Evolutionary conservation across 2,329 filamentous ascomycete genomes (phyloP).

Genomic region (Ophiostoma angusticollis): DNA sequence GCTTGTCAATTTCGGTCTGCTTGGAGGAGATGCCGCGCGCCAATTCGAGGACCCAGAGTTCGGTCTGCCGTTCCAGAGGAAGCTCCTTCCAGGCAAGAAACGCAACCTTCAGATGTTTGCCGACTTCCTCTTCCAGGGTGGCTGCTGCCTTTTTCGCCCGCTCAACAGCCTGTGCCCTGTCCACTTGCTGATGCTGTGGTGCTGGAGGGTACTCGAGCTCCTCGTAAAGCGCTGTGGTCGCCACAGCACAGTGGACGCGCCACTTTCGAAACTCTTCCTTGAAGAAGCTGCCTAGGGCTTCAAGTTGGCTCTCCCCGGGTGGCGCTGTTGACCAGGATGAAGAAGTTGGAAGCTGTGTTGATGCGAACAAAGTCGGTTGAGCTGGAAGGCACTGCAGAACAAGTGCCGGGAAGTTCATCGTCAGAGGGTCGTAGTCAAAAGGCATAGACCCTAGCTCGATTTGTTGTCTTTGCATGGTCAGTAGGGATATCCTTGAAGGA

Average conservation of each 20-base stretch:
- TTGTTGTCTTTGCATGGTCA: conserved; percentile 19
- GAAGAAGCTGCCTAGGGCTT: conserved; percentile 56
- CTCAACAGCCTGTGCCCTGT: conserved; percentile 32
- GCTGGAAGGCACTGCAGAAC: conserved; percentile 69
- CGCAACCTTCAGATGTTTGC: conserved; percentile 63
- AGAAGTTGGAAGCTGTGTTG: conserved; percentile 62
- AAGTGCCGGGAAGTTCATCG: conserved; percentile 75
- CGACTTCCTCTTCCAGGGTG: conserved; percentile 54
- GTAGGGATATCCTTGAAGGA: neutral
- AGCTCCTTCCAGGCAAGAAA: conserved; percentile 66
- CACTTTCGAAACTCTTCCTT: conserved; percentile 54
- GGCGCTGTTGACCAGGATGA: conserved; percentile 72
- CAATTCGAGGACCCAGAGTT: conserved; percentile 50
- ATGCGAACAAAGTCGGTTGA: conserved; percentile 70
- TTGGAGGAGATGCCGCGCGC: conserved; percentile 46
- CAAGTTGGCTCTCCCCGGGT: conserved; percentile 60
- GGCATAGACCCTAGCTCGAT: conserved; percentile 43
- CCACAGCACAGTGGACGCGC: conserved; percentile 40
- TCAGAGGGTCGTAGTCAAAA: conserved; percentile 73
- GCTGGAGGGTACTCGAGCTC: conserved; percentile 38
- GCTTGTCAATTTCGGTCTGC: conserved; percentile 39
- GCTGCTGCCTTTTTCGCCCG: conserved; percentile 40
- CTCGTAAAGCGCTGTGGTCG: conserved; percentile 36
- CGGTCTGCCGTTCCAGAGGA: conserved; percentile 38
- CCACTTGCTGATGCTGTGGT: conserved; percentile 26